Percentiles rank a stretch among this genome's conserved stretches.
Conservation (phyloP, 73 alveolate species). For the Blepharisma stoltei region DNA sequence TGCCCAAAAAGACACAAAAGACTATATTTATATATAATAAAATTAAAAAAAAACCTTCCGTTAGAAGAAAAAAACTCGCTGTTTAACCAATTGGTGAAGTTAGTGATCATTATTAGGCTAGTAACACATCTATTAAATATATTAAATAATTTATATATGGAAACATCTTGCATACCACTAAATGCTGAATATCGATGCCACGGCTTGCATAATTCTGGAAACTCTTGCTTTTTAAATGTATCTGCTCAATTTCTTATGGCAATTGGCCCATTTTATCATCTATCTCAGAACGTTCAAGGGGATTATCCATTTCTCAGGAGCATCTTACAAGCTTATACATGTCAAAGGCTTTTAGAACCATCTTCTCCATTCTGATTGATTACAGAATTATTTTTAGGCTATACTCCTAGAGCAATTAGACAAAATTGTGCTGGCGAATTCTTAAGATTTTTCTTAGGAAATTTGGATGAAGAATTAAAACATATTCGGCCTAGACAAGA, state of each 20-base stretch:
- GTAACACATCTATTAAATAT: too few relatives aligned
- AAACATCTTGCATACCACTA: background rate
- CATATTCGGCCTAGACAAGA: background rate
- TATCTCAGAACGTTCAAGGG: background rate
- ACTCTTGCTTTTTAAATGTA: constrained; percentile 5
- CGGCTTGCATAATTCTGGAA: constrained; percentile 19
- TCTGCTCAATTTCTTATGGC: background rate
- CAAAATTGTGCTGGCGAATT: constrained; percentile 28
- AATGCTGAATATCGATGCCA: background rate
- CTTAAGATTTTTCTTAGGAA: constrained; percentile 14
- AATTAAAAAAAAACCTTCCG: too few relatives aligned
- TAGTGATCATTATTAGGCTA: too few relatives aligned
- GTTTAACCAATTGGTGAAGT: too few relatives aligned
- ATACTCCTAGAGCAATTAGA: constrained; percentile 20
- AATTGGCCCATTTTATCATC: background rate
- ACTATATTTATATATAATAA: too few relatives aligned
- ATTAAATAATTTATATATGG: background rate
- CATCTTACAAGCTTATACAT: background rate
- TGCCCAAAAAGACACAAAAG: too few relatives aligned
- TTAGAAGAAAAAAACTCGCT: too few relatives aligned
- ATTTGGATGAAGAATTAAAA: constrained; percentile 12
- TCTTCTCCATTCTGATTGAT: background rate
- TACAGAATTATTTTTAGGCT: constrained; percentile 9
- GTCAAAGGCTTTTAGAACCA: constrained; percentile 4
- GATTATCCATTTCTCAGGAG: background rate